Base-by-base conservation (phyloP, 352 stramenopile genomes). In the Phytophthora cactorum region DNA sequence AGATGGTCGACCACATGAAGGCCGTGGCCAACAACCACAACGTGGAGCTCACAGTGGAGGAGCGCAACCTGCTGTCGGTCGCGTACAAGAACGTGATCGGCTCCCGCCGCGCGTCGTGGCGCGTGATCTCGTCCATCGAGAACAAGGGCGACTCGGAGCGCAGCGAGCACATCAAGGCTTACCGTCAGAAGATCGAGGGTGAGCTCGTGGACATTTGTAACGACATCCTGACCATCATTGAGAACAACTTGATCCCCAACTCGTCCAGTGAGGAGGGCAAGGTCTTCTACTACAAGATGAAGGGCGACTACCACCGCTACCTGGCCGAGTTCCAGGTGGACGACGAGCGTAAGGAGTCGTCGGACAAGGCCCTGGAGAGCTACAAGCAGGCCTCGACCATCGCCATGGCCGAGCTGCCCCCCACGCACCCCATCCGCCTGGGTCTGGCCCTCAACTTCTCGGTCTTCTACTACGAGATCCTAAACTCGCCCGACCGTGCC, bases 271-370 rank as follows among this genome's bases (percentile, higher is more conserved):
- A 98, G 69, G 98, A 99, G 77, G 97, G 96, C 79, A 99, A 99
- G 87, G 97, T 99, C 12, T 99, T 99, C 78, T 99, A 99, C 92
- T 99, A 99, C 94, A 99, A 99, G 93, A 99, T 99, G 96, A 99
- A 99, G 89, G 97, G 97, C 56, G 97, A 99, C 86, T 99, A 99
- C 91, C 95, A 99, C 89, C 96, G 98, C 69, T 99, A 99, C 84
- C 84, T 99, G 62, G 98, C 97, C 59, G 97, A 99, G 82, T 99
- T 99, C 89, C 97, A 99, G 83, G 86, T 86, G 53, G 96, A 96
- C 29, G 97, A 99, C 31, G 86, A 92, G 58, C 94, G 97, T 64
- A 98, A 98, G 80, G 91, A 97, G 64, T 98, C 88, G 46, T 97
- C 96, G 46, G 82, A 90, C 73, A 89, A 90, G 73, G 86, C 84